A percentile compares a stretch with the other conserved stretches of the same genome.
These are phyloP conservation scores for Kuraishia molischiana DNA, from an alignment of 805 yeast genomes.

Conservation along the genomic window DNA sequence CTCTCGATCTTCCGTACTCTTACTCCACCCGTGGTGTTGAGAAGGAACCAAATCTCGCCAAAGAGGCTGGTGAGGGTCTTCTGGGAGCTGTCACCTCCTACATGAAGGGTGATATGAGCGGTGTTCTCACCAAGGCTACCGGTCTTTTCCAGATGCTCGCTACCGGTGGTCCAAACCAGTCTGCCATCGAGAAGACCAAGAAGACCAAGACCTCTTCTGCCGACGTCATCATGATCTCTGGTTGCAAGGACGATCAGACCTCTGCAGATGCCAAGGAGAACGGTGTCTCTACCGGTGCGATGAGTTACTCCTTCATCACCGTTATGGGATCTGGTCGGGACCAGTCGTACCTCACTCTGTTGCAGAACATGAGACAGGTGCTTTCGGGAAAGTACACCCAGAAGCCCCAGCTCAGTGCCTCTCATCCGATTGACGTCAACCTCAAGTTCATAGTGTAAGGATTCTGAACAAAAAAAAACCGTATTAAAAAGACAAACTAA, in stretches of 20 bases:
- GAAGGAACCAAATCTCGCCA: conserved; percentile 71
- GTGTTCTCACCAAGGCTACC: conserved; percentile 35
- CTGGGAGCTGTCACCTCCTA: conserved; percentile 50
- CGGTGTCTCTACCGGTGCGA: conserved; percentile 72
- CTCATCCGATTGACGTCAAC: conserved; percentile 51
- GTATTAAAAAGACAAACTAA: neutral
- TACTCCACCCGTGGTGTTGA: conserved; percentile 79
- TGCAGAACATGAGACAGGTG: conserved; percentile 53
- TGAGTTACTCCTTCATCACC: conserved; percentile 68
- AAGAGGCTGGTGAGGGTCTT: conserved; percentile 65
- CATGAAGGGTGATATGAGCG: conserved; percentile 42
- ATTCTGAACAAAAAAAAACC: neutral
- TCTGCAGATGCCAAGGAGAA: conserved; percentile 73
- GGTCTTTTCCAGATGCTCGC: conserved; percentile 30
- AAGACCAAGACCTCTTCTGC: conserved; percentile 62
- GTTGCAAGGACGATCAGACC: conserved; percentile 80
- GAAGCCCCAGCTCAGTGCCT: conserved; percentile 64
- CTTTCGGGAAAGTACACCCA: conserved; percentile 51
- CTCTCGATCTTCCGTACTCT: conserved; percentile 66
- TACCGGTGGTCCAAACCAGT: conserved; percentile 25
- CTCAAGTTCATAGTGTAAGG: conserved; percentile 2
- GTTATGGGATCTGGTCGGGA: conserved; percentile 48
- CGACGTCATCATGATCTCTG: conserved; percentile 67
- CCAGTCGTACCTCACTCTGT: conserved; percentile 51
- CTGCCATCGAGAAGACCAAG: conserved; percentile 28